Conservation (phyloP, 306 rosid genomes). For the Malus domestica region DNA sequence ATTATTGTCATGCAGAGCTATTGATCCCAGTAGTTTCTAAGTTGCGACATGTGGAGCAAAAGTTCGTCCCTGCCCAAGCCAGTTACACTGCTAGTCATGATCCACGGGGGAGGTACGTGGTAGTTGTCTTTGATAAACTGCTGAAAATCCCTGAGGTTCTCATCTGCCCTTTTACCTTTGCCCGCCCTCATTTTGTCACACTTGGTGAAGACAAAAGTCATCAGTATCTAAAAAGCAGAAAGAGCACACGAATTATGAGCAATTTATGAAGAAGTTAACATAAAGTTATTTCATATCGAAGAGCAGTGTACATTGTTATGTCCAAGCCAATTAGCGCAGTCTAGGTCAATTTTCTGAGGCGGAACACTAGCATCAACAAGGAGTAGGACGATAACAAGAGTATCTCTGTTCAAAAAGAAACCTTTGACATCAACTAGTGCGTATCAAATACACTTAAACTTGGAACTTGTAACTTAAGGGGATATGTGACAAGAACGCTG, state of each 20-base stretch:
- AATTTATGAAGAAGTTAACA: background rate
- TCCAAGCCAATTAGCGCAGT: constrained; percentile 93
- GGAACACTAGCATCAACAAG: constrained; percentile 92
- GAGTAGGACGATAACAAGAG: constrained; percentile 71
- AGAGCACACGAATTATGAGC: background rate
- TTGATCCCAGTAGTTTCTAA: constrained; percentile 90
- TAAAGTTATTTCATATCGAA: background rate
- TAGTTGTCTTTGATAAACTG: constrained; percentile 63
- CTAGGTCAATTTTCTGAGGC: constrained; percentile 81
- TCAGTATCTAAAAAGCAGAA: constrained; percentile 52
- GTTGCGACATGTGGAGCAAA: constrained; percentile 78
- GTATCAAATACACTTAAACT: background rate
- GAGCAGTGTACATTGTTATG: constrained; percentile 58
- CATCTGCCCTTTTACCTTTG: constrained; percentile 76
- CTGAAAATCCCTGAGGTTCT: constrained; percentile 69
- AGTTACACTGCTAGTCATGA: constrained; percentile 88
- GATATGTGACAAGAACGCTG: background rate
- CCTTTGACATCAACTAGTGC: constrained; percentile 29
- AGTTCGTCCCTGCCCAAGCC: constrained; percentile 87
- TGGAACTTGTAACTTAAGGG: background rate
- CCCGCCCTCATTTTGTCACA: constrained; percentile 71
- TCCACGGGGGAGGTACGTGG: constrained; percentile 77
- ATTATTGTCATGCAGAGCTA: background rate
- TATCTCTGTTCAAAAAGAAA: constrained; percentile 67
- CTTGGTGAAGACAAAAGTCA: constrained; percentile 85